Percentiles rank a stretch among this genome's conserved stretches.
Conservation (phyloP, 495 filamentous ascomycete species). For the Aspergillus biplanus region DNA sequence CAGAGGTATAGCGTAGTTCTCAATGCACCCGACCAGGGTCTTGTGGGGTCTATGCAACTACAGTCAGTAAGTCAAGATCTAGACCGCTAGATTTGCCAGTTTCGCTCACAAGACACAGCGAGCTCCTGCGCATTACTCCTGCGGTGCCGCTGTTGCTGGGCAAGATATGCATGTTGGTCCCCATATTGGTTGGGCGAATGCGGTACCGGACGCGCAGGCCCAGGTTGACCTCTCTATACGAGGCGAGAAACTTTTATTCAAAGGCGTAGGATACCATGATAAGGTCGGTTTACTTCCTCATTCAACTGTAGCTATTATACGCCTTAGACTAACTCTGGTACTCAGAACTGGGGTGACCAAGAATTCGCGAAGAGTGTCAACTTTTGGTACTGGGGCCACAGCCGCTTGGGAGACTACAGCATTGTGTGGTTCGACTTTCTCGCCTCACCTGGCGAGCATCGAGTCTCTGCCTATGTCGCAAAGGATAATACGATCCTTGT, state of each 20-base stretch:
- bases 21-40: background rate
- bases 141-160: background rate
- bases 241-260: background rate
- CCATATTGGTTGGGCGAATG: slow-evolving; percentile 9
- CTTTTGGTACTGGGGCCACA: slow-evolving; percentile 14
- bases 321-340: background rate
- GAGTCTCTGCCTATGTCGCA: slow-evolving; percentile 1
- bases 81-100: background rate
- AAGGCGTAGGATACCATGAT: slow-evolving; percentile 1
- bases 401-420: slow-evolving; percentile 3
- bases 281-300: background rate
- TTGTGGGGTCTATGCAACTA: background rate
- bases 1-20: background rate
- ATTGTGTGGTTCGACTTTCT: slow-evolving; percentile 7
- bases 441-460: background rate
- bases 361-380: background rate
- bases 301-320: background rate
- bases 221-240: background rate
- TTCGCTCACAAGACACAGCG: background rate
- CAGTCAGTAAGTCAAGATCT: background rate
- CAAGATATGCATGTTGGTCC: background rate
- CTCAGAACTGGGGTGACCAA: slow-evolving; percentile 9
- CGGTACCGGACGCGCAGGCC: background rate
- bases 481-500: slow-evolving; percentile 4
- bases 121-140: background rate